Percentiles rank a stretch among this genome's conserved stretches.
Evolutionary conservation across 129 eudicot species (phyloP).

Genomic region (Logfia minima): DNA sequence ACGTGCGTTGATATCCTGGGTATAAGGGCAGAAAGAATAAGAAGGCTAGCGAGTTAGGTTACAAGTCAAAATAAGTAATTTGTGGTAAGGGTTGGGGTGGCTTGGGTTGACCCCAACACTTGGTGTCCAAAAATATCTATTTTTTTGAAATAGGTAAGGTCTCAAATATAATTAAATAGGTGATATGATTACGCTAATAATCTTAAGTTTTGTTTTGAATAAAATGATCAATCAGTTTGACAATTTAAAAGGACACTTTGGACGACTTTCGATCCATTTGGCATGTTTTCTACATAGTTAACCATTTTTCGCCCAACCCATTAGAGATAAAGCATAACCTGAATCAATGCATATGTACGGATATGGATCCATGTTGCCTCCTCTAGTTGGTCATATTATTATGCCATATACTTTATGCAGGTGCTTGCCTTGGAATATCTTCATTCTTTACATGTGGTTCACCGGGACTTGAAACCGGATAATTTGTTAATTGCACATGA

Average conservation of each 20-base stretch:
- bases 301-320: background rate
- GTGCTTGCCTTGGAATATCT: slow-evolving; percentile 98
- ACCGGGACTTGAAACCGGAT: slow-evolving; percentile 96
- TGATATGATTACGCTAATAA: background rate
- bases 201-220: background rate
- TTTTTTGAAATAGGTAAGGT: background rate
- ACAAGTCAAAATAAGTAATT: background rate
- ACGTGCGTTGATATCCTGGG: background rate
- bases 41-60: background rate
- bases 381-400: slow-evolving; percentile 11
- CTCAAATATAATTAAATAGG: background rate
- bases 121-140: background rate
- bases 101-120: background rate
- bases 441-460: slow-evolving; percentile 90
- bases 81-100: background rate
- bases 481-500: slow-evolving; percentile 97
- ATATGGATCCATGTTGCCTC: background rate
- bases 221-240: background rate
- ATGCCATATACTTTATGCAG: slow-evolving; percentile 37
- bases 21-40: background rate
- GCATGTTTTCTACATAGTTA: background rate
- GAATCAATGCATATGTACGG: background rate
- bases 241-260: background rate
- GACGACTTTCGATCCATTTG: background rate
- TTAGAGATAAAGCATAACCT: background rate